Evolutionary conservation across 306 rosid genomes (phyloP), one percentile per base, ranked within the genome.

Genomic region (Lotus japonicus): DNA sequence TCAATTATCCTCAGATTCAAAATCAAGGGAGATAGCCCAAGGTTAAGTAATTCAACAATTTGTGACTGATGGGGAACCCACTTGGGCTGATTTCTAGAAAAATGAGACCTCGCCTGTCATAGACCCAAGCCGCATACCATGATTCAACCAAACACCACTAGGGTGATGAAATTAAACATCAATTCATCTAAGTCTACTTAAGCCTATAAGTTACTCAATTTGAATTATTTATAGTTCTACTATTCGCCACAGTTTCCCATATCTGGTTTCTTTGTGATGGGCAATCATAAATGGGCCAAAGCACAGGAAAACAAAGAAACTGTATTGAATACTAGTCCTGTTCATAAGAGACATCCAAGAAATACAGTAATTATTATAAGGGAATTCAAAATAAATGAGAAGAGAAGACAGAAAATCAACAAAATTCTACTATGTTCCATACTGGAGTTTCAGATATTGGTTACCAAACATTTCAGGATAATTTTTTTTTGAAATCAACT

Each of bases 11-110:
- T 46, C 3, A 66, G 16, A 21, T 35, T 55, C 69, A 35, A 36
- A 49, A 71, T 39, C 62, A 60, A 39, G 41, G 56, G 33, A 18
- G 49, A 10, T 28, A 63, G 64, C 71, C 81, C 67, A 70, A 45
- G 53, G 17, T 16, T 38, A 42, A 28, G 64, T 16, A 65, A 44
- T 64, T 38, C 60, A 48, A 58, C 39, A 59, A 41, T 18, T 12
- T 12, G 58, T 60, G 53, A 71, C 42, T 19, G 53, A 57, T 45
- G 21, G 61, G 19, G 14, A 57, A 62, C 67, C 61, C 57, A 44
- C 64, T 46, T 70, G 81, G 72, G 77, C 77, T 56, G 63, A 46
- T 70, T 54, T 70, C 73, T 12, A 54, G 15, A 64, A 33, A 46
- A 56, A 36, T 4, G 48, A 71, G 68, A 70, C 43, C 19, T 43